Conservation (phyloP, 2,329 filamentous ascomycete genomes). For the Hymenoscyphus infarciens region DNA sequence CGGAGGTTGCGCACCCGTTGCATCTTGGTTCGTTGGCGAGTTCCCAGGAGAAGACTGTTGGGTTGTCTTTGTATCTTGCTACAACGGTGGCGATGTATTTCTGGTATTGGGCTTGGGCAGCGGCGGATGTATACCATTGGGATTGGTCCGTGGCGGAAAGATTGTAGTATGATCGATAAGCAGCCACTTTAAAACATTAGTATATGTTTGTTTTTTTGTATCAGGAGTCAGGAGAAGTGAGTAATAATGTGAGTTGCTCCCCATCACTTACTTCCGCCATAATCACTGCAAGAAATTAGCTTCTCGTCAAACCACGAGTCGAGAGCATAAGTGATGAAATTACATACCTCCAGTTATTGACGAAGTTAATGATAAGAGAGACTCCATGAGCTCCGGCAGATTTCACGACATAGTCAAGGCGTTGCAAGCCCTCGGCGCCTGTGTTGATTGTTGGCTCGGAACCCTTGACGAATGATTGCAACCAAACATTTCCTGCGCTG, state of each 20-base stretch:
- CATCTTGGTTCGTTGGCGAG: conserved; percentile 67
- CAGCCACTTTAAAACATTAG: conserved; percentile 17
- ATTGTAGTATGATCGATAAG: conserved; percentile 29
- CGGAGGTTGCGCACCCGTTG: conserved; percentile 53
- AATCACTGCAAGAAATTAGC: conserved; percentile 42
- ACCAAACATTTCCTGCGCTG: conserved; percentile 31
- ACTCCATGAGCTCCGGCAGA: conserved; percentile 56
- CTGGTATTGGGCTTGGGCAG: conserved; percentile 53
- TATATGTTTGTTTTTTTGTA: conserved; percentile 21
- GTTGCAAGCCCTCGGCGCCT: conserved; percentile 57
- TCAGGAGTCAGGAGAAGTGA: too few relatives aligned
- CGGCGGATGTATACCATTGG: conserved; percentile 54
- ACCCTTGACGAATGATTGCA: conserved; percentile 9
- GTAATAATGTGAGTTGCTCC: too few relatives aligned
- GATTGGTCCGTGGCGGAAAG: conserved; percentile 5
- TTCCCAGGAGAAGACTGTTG: conserved; percentile 66
- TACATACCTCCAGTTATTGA: conserved; percentile 58
- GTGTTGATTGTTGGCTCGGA: conserved; percentile 58
- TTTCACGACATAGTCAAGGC: conserved; percentile 61
- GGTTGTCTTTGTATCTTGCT: conserved; percentile 54
- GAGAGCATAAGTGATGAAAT: too few relatives aligned
- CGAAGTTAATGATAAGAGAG: conserved; percentile 62
- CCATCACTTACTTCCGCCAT: conserved; percentile 51
- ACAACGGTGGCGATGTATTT: conserved; percentile 59
- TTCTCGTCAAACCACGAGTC: too few relatives aligned